Conservation (phyloP, 805 yeast genomes). For the Teunomyces pallodes region DNA sequence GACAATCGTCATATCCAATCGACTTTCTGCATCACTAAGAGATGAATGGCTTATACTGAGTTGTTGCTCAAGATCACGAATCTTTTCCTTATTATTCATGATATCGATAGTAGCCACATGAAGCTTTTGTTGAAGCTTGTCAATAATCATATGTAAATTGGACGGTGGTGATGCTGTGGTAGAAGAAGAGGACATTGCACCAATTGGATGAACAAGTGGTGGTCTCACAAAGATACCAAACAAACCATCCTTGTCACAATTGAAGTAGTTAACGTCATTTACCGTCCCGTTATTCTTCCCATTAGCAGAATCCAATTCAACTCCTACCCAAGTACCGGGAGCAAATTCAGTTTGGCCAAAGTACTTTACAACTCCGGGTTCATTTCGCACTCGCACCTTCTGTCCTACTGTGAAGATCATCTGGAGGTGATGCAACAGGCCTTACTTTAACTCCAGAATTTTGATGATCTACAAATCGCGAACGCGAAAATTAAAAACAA, state of each 20-base stretch:
- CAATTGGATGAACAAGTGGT: conserved; percentile 17
- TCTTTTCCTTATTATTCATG: conserved; percentile 15
- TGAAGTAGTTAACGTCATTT: conserved; percentile 43
- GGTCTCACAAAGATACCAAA: conserved; percentile 52
- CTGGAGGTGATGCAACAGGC: background rate
- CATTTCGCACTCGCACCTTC: conserved; percentile 35
- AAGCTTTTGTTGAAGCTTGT: conserved; percentile 47
- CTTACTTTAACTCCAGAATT: background rate
- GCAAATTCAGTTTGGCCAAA: conserved; percentile 58
- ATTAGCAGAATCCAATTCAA: conserved; percentile 36
- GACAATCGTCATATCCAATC: conserved; percentile 30
- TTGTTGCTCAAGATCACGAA: conserved; percentile 14
- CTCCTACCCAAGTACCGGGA: conserved; percentile 53
- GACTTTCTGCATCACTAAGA: conserved; percentile 15
- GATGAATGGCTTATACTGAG: conserved; percentile 5
- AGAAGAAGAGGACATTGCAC: conserved; percentile 1
- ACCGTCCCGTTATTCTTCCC: conserved; percentile 55
- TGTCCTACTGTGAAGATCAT: conserved; percentile 19
- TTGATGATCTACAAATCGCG: background rate
- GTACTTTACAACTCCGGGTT: conserved; percentile 47
- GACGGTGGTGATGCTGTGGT: background rate
- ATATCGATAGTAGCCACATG: conserved; percentile 29
- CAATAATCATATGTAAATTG: conserved; percentile 25
- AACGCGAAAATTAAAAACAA: conserved; percentile 1
- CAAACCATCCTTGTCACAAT: conserved; percentile 25